A percentile compares a stretch with the other conserved stretches of the same genome.
Conservation (phyloP, 2,329 filamentous ascomycete species). For the Aspergillus glaucus region DNA sequence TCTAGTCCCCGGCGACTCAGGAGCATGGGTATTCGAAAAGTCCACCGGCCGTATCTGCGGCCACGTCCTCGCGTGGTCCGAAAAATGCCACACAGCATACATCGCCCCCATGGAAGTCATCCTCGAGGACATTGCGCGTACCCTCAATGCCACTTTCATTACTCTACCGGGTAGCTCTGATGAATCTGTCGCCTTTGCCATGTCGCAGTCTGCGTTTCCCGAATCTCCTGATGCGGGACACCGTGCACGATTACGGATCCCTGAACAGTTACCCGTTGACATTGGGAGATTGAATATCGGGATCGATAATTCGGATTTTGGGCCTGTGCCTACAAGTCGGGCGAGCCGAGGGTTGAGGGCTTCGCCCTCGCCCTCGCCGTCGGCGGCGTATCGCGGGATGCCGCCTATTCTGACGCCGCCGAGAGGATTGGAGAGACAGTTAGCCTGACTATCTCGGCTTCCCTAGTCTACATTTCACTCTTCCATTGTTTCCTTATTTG, state of each 20-base stretch:
- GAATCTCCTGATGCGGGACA: conserved; percentile 17
- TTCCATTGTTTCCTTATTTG: background rate
- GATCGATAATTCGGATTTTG: conserved; percentile 14
- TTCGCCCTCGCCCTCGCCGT: background rate
- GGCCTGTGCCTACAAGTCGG: conserved; percentile 13
- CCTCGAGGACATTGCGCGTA: conserved; percentile 75
- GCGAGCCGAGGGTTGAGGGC: conserved; percentile 12
- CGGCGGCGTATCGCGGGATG: conserved; percentile 19
- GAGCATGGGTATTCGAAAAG: conserved; percentile 86
- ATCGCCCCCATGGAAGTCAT: conserved; percentile 94
- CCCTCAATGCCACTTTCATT: conserved; percentile 64
- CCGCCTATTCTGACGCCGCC: conserved; percentile 25
- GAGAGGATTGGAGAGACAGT: conserved; percentile 32
- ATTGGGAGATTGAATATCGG: conserved; percentile 17
- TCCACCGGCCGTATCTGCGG: conserved; percentile 74
- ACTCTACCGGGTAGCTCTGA: conserved; percentile 55
- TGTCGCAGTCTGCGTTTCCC: conserved; percentile 10
- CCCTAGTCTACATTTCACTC: background rate
- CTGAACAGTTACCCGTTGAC: conserved; percentile 23
- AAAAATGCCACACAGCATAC: conserved; percentile 74
- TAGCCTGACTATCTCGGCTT: conserved; percentile 22
- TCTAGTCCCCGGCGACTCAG: conserved; percentile 75
- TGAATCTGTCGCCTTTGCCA: conserved; percentile 18
- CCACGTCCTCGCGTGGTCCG: conserved; percentile 83
- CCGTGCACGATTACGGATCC: conserved; percentile 15